Conservation (phyloP, 768 basidiomycete genomes). For the Lyophyllum atratum region DNA sequence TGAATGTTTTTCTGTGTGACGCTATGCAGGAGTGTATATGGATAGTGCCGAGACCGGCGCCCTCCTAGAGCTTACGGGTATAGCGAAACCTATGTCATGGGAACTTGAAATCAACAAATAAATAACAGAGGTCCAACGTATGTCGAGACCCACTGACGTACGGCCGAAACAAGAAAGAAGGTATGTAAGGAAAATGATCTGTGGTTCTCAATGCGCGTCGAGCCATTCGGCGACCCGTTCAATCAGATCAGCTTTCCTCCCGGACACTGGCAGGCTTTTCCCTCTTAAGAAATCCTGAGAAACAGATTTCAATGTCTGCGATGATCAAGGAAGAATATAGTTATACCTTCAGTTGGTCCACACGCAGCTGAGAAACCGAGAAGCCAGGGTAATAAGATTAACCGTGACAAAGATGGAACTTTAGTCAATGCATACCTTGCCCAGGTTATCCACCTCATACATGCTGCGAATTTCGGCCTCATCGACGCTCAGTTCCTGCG, state of each 20-base stretch:
- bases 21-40: not conserved
- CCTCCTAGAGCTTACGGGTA: not conserved
- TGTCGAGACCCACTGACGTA: not conserved
- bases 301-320: slow-evolving; percentile 3
- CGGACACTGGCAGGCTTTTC: slow-evolving; percentile 60
- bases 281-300: slow-evolving; percentile 70
- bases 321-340: not conserved
- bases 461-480: slow-evolving; percentile 75
- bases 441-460: slow-evolving; percentile 58
- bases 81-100: not conserved
- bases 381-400: slow-evolving; percentile 14
- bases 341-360: slow-evolving; percentile 75
- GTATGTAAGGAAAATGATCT: not conserved
- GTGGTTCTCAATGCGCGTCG: slow-evolving; percentile 34
- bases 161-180: not conserved
- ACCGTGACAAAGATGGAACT: not conserved
- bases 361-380: slow-evolving; percentile 53
- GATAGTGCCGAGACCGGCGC: not conserved
- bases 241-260: slow-evolving; percentile 73
- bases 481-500: slow-evolving; percentile 62
- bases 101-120: not conserved
- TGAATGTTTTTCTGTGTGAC: not conserved
- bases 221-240: slow-evolving; percentile 70
- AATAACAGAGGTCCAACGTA: not conserved
- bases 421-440: slow-evolving; percentile 55